Conservation (phyloP, 306 rosid genomes). For the Biancaea sappan region DNA sequence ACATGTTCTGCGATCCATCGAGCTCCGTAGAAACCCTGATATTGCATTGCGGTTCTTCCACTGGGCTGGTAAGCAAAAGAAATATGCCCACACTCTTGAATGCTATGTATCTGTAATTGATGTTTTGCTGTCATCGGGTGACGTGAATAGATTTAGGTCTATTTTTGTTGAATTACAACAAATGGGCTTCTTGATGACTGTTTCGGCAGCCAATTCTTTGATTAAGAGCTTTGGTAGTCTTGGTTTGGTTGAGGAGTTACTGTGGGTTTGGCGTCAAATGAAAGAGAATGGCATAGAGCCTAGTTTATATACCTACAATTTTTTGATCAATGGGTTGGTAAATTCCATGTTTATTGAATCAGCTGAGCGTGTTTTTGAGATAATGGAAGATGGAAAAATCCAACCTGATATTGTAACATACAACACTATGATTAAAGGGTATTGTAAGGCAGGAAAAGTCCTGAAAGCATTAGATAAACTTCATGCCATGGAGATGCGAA, state of each 20-base stretch:
- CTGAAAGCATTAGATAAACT: conserved; percentile 59
- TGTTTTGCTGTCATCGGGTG: conserved; percentile 39
- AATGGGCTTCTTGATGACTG: conserved; percentile 49
- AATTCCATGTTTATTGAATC: conserved; percentile 63
- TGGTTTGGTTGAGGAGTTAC: conserved; percentile 74
- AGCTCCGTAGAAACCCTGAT: conserved; percentile 44
- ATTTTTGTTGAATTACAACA: conserved; percentile 44
- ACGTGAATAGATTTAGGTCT: conserved; percentile 30
- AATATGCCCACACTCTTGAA: conserved; percentile 62
- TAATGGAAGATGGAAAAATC: conserved; percentile 62
- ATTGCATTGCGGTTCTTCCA: conserved; percentile 61
- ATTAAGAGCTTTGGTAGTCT: conserved; percentile 59
- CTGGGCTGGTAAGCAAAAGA: conserved; percentile 69
- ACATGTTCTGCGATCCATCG: conserved; percentile 48
- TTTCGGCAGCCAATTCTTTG: conserved; percentile 57
- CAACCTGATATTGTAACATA: conserved; percentile 69
- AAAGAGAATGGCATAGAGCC: conserved; percentile 67
- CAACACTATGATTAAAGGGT: conserved; percentile 83
- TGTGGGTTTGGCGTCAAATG: conserved; percentile 87
- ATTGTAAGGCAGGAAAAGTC: conserved; percentile 64
- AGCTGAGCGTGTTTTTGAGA: conserved; percentile 69
- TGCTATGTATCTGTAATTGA: conserved; percentile 69
- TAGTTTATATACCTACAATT: conserved; percentile 55
- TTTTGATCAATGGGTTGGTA: conserved; percentile 74
- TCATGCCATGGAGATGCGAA: conserved; percentile 58